A percentile compares a stretch with the other conserved stretches of the same genome.
These are phyloP conservation scores for Laguncularia racemosa DNA, from an alignment of 345 rosid species.

Conservation along the genomic window DNA sequence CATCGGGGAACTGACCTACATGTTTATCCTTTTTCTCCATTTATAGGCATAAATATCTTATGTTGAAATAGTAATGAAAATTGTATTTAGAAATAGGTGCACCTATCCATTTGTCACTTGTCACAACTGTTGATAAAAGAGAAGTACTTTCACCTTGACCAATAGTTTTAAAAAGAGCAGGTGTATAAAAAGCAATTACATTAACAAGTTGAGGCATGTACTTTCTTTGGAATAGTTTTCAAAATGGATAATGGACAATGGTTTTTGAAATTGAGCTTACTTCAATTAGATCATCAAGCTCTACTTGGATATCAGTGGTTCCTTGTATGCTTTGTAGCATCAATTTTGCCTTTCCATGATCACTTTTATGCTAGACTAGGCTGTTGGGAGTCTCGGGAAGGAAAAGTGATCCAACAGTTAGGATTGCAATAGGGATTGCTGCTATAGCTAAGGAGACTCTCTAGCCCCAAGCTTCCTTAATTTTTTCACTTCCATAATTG, in stretches of 20 bases:
- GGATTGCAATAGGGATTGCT: constrained; percentile 23
- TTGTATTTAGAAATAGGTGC: no score
- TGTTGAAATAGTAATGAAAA: no score
- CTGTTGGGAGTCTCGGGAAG: constrained; percentile 42
- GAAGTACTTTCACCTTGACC: no score
- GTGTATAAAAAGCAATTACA: no score
- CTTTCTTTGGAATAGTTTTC: constrained; percentile 19
- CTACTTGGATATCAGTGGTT: constrained; percentile 19
- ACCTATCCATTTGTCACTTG: no score
- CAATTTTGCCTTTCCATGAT: constrained; percentile 13
- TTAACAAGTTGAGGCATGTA: constrained; percentile 29
- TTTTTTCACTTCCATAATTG: constrained; percentile 28
- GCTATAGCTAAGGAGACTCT: constrained; percentile 36
- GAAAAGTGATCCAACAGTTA: constrained; percentile 25
- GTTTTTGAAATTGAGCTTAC: constrained; percentile 24
- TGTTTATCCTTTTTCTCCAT: no score
- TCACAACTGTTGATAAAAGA: no score
- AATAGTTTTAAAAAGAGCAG: no score
- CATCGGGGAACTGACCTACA: no score
- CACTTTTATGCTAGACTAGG: constrained; percentile 23
- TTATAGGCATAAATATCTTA: no score
- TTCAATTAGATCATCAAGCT: constrained; percentile 29
- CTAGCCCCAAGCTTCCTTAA: constrained; percentile 38
- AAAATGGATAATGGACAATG: constrained; percentile 17
- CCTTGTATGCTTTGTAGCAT: constrained; percentile 27